Base-by-base conservation (phyloP, 176 grass and related monocot species). In the Carex kokanica region DNA sequence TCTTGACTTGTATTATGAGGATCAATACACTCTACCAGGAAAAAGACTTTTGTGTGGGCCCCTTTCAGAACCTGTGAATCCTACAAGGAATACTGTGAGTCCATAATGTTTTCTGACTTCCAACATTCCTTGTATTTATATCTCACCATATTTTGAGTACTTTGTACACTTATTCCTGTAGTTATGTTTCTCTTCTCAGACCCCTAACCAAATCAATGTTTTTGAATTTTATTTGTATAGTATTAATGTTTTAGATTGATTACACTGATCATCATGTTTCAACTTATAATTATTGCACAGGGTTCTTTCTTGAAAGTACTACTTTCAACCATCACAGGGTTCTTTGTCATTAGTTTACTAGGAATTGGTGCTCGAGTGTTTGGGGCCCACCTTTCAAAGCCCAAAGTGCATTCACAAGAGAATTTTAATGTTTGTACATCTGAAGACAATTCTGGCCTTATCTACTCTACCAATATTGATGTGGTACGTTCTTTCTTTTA, bases 1-100 rank as follows among this genome's bases (percentile, higher is more conserved):
- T 91, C 69, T 90, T 60, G 95, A 98, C 86, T 88, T 95, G 88
- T 94, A 98, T 88, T 98, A 92, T 87, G 95, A 98, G 89, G 95
- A 98, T 86, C 85, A 87, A 51, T 95, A 87, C 61, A 93, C 89
- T 34, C 29, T 98, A 67, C 90, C 92, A 60, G 84, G 83, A 38
- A 98, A 98, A 94, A 61, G 55, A 31, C 90, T 95, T 83, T 83
- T 63, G 36, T 81, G 84, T 84, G 45, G 81, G 23, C 88, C 89
- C 69, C 87, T 87, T 88, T 84, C 75, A 84, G 56, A 87, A 73
- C 75, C 86, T 49, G 85, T 86, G 58, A 91, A 86, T 64, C 82
- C 91, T 66, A 81, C 85, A 83, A 95, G 68, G 66, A 93, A 85
- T 63, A 91, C 89, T 74, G 95, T 93, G 88, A 64, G 65, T 55